Base-by-base conservation (phyloP, 1,284 basidiomycete species). In the Xanthoconium separans region DNA sequence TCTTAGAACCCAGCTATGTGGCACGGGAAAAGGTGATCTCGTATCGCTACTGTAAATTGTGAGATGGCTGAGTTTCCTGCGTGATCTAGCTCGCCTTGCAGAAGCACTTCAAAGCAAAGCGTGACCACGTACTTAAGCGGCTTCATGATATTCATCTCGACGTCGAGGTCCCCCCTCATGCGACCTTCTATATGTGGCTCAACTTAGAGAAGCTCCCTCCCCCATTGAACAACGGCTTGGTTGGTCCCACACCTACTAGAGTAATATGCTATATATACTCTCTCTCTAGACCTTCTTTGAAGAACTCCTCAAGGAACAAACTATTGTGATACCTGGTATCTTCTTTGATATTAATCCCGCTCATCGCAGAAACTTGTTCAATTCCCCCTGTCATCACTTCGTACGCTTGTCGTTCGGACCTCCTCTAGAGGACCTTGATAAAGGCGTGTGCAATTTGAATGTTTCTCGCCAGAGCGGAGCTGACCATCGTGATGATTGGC, bases 101-200 rank as follows among this genome's bases (percentile, higher is more conserved):
- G 71, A 85, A 78, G 63, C 92, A 94, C 70, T 98, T 98, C 81
- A 88, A 93, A 70, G 76, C 75, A 61, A 98, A 98, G 75, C 84
- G 95, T 37, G 91, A 98, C 70, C 88, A 95, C 61, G 89, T 96
- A 30, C 82, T 98, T 31, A 73, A 79, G 51, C 83, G 95, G n/a
- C 83, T 98, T 55, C 82, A 83, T 53, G 77, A 83, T 39, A 82
- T 97, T 61, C 87, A 85, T 31, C 76, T 96, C 15, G 83, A 88
- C 52, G 90, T 95, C 44, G 76, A 81, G 34, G 75, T 91, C 55
- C 88, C 86, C 42, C 93, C 88, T 15, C 77, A 74, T 44, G 87
- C 85, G 57, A 93, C 92, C 10, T 95, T 95, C 72, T 93, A 95
- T 72, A 87, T 96, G 69, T 97, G 94, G 93, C 81, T 95, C 50